These are phyloP conservation scores for Apostasia shenzhenica DNA, from an alignment of 106 monocot species.

Conservation along the genomic window DNA sequence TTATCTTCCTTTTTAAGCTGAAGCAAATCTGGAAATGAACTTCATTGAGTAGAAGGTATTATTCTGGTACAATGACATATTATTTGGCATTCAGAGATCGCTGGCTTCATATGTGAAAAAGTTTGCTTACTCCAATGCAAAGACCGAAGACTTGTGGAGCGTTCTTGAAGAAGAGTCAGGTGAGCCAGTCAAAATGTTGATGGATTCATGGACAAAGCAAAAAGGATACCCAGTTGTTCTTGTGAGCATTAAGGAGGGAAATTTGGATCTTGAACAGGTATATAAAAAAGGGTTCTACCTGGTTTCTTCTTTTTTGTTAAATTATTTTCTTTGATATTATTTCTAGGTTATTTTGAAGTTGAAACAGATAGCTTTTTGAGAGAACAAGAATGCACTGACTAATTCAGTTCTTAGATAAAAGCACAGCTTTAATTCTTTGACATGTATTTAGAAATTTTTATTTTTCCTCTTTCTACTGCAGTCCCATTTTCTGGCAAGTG, in stretches of 20 bases:
- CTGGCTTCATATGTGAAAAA: conserved; percentile 86
- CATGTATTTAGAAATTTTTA: not conserved
- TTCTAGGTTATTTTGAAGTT: not conserved
- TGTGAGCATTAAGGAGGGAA: conserved; percentile 35
- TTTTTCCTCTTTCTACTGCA: conserved; percentile 22
- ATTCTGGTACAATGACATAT: not conserved
- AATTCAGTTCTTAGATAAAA: no score
- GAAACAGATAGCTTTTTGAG: no score
- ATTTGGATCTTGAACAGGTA: conserved; percentile 79
- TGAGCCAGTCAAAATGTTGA: conserved; percentile 70
- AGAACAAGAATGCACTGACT: no score
- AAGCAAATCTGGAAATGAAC: not conserved
- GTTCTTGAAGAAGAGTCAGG: conserved; percentile 91
- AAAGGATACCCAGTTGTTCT: conserved; percentile 85
- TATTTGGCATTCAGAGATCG: conserved; percentile 44
- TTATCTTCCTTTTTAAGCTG: no score
- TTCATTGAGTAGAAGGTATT: not conserved
- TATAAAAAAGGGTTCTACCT: not conserved
- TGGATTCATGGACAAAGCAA: conserved; percentile 97
- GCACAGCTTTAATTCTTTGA: no score
- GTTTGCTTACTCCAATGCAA: conserved; percentile 88
- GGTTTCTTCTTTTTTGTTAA: not conserved
- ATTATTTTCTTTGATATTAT: not conserved
- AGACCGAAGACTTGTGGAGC: conserved; percentile 88
- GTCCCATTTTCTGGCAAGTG: conserved; percentile 86